A percentile compares a stretch with the other conserved stretches of the same genome.
phyloP scores from a whole-genome alignment of 495 filamentous ascomycete species.

The Chaetomium tenue region DNA sequence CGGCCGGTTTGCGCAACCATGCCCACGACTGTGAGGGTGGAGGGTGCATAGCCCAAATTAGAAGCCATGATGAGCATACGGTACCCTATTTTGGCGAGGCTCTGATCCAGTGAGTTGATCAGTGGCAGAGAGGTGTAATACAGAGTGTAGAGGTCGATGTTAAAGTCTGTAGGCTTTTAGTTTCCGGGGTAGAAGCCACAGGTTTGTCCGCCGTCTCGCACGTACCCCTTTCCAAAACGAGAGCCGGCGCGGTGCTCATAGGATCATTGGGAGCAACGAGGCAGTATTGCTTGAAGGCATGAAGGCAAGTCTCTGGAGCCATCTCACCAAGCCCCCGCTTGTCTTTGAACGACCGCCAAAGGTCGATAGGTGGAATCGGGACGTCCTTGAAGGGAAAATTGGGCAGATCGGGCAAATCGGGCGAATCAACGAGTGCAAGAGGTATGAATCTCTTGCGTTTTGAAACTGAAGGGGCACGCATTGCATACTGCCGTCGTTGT shows the following conservation, averaged over 20 bases:
- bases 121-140: constrained; percentile 27
- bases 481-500: neutral
- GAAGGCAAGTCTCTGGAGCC: constrained; percentile 25
- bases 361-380: constrained; percentile 26
- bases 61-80: constrained; percentile 33
- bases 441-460: no score
- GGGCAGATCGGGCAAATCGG: neutral
- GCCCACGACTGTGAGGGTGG: constrained; percentile 28
- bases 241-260: constrained; percentile 18
- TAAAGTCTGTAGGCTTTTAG: constrained; percentile 26
- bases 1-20: neutral
- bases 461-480: neutral
- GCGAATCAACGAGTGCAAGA: neutral
- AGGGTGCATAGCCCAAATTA: constrained; percentile 28
- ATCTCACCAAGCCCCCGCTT: constrained; percentile 24
- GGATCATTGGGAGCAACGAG: constrained; percentile 22
- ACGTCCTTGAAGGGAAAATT: neutral
- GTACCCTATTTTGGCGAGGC: constrained; percentile 13
- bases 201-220: neutral
- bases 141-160: constrained; percentile 29
- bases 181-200: neutral
- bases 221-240: constrained; percentile 22
- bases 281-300: constrained; percentile 30
- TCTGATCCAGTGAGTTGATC: neutral
- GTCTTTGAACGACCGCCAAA: constrained; percentile 24